Base-by-base conservation (phyloP, 805 yeast species). In the Candida endomychidarum region DNA sequence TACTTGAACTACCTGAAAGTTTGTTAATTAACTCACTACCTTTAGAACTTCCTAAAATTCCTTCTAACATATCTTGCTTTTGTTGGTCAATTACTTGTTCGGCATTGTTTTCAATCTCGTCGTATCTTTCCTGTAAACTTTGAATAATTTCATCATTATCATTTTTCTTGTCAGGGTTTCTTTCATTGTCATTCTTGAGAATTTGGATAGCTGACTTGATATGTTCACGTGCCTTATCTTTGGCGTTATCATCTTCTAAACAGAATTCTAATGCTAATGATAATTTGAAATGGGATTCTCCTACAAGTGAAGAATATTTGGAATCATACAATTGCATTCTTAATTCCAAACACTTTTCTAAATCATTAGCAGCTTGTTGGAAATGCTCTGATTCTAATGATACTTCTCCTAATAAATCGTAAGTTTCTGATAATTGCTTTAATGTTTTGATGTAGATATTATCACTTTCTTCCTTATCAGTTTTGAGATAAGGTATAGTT, bases 311-410 rank as follows among this genome's bases (percentile, higher is more conserved):
- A 2, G 85, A 74, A 7, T 64, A 60, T n/a, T 61, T 58, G 2
- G 74, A 73, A 40, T 57, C 56, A 51, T 71, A 81, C 9, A 85
- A 55, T 41, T 76, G 62, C 36, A 64, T 54, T 56, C 86, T 74
- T 31, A 82, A 61, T 20, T 74, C 62, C 23, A 86, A 68, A 28
- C 87, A 70, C 14, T 75, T 62, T 34, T 70, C 65, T 42, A 88
- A 78, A 58, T 90, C 96, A 14, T 65, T 65, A 0, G 83, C 75
- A 0, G 96, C 86, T 58, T 87, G 95, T 11, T 69, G 63, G 59
- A 89, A 89, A 60, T 87, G 86, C 52, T 91, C 97, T 2, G 93
- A 78, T 56, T 91, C 99, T 31, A 90, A 68, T 0, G 96, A 83
- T 8, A 90, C 84, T 56, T 91, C 97, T 22, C 98, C 98, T 12